Conservation (phyloP, 2,329 filamentous ascomycete genomes). For the Clarireedia monteithiana region DNA sequence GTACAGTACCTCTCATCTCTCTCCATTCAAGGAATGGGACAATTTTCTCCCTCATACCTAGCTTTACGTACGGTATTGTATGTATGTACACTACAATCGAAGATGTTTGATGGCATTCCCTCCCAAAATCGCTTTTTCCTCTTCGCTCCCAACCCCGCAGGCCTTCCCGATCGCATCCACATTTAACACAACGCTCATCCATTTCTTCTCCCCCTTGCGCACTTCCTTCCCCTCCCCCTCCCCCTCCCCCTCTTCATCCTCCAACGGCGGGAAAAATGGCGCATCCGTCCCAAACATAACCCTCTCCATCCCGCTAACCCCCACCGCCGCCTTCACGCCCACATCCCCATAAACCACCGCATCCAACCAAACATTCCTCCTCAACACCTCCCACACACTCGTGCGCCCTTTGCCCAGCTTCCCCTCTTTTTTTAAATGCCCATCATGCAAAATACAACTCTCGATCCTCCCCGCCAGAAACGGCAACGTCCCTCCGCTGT, state of each 20-base stretch:
- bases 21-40: no score
- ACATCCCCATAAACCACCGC: conserved; percentile 77
- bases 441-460: conserved; percentile 79
- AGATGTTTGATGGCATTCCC: conserved; percentile 50
- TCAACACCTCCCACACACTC: conserved; percentile 56
- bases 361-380: conserved; percentile 78
- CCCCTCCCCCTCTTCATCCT: conserved; percentile 47
- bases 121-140: conserved; percentile 48
- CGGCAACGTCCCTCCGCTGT: conserved; percentile 81
- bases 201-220: conserved; percentile 41
- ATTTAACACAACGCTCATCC: conserved; percentile 61
- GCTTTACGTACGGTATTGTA: no score
- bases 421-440: conserved; percentile 59
- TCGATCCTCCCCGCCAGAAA: conserved; percentile 86
- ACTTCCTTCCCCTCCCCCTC: conserved; percentile 51
- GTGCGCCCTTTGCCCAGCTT: conserved; percentile 41
- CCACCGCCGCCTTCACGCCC: conserved; percentile 62
- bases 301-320: conserved; percentile 59
- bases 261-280: conserved; percentile 75
- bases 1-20: no score
- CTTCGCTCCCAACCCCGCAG: conserved; percentile 38
- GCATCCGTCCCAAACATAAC: conserved; percentile 79
- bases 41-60: neutral
- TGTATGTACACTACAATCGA: conserved; percentile 13
- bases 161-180: conserved; percentile 46